Percentiles rank a stretch among this genome's conserved stretches.
These are phyloP conservation scores for Paramecium octaurelia DNA, from an alignment of 73 alveolate genomes.

Conservation along the genomic window DNA sequence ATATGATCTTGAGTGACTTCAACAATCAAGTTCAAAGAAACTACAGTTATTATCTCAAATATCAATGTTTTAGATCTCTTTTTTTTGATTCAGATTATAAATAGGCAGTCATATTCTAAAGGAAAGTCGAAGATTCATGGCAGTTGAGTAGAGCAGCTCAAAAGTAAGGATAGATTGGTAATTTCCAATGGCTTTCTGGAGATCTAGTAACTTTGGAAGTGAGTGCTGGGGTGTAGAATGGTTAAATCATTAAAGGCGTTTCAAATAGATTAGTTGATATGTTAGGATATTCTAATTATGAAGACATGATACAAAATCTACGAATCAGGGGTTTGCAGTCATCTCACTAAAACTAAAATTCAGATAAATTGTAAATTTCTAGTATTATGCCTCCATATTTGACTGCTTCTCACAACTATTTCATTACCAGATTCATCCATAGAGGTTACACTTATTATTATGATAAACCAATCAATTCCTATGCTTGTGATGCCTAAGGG, in stretches of 20 bases:
- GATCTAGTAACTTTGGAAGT: conserved; percentile 37
- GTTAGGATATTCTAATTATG: not conserved
- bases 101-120: not conserved
- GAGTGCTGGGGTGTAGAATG: not conserved
- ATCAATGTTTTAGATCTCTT: conserved; percentile 37
- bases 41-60: conserved; percentile 24
- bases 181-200: conserved; percentile 35
- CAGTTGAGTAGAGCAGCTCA: conserved; percentile 7
- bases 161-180: conserved; percentile 29
- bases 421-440: not conserved
- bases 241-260: not conserved
- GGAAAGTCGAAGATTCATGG: conserved; percentile 43
- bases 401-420: conserved; percentile 4
- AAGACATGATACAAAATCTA: not conserved
- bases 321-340: not conserved
- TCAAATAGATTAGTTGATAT: not conserved
- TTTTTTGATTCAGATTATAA: conserved; percentile 30
- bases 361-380: not conserved
- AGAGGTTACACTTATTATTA: conserved; percentile 26
- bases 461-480: not conserved
- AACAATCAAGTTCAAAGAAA: not conserved
- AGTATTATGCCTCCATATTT: conserved; percentile 48
- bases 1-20: not conserved
- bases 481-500: conserved; percentile 23
- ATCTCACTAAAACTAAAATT: not conserved